phyloP scores from a whole-genome alignment of 129 eudicot genomes.

The Flaveria sonorensis region DNA sequence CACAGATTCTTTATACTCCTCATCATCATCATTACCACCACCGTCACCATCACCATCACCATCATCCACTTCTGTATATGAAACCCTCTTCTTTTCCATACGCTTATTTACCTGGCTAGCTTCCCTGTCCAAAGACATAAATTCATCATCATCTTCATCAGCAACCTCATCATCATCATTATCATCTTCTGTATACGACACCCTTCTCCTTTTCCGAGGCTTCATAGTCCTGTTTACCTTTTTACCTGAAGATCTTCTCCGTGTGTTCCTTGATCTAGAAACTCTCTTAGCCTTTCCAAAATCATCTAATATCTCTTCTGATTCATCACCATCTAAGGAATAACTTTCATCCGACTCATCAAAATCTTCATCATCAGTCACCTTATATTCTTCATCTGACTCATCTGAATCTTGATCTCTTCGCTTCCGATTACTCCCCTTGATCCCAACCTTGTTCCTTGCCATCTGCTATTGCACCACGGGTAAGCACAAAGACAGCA shows the following conservation, averaged over 20 bases:
- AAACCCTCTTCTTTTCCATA: constrained; percentile 31
- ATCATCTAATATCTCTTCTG: constrained; percentile 58
- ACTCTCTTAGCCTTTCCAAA: constrained; percentile 44
- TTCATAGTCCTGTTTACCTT: constrained; percentile 31
- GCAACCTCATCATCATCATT: constrained; percentile 32
- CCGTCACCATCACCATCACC: constrained; percentile 6
- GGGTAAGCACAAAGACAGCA: constrained; percentile 30
- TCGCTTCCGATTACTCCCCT: constrained; percentile 36
- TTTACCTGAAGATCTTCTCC: constrained; percentile 36
- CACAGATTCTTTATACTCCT: constrained; percentile 8
- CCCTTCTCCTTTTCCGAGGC: constrained; percentile 37
- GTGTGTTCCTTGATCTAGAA: constrained; percentile 36
- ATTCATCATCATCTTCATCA: constrained; percentile 29
- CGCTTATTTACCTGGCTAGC: constrained; percentile 23
- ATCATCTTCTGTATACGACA: constrained; percentile 31
- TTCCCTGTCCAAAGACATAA: constrained; percentile 20
- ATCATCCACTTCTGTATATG: constrained; percentile 21
- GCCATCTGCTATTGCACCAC: constrained; percentile 54
- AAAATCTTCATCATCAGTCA: constrained; percentile 64
- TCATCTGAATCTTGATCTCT: constrained; percentile 53
- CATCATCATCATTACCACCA: neutral
- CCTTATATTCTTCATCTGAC: constrained; percentile 84
- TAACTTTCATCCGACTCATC: constrained; percentile 66
- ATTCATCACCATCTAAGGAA: constrained; percentile 61
- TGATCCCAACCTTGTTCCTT: constrained; percentile 47